Base-by-base conservation (phyloP, 257 asterid species). In the Prunella vulgaris region DNA sequence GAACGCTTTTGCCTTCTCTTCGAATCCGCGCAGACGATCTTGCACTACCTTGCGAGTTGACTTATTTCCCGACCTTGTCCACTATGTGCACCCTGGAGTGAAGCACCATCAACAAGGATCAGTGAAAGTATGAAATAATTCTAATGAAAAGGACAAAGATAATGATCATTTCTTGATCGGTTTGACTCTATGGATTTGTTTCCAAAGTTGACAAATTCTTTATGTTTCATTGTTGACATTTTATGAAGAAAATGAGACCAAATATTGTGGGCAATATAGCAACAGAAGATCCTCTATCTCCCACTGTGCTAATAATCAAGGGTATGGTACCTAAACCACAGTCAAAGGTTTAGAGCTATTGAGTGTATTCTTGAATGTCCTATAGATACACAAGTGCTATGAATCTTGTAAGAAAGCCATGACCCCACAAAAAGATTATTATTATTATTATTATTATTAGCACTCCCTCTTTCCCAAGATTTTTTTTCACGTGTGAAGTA, bases 201-300 rank as follows among this genome's bases (percentile, higher is more conserved):
- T 74, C 79, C 79, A 70, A 33, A 48, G 49, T 48, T 40, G 58
- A 53, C 1, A 28, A 14, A 49, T 27, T 10, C 60, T 37, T 32
- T 38, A 4, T 66, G 53, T 51, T 68, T 37, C 38, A 66, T 46
- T 56, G 70, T 69, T 60, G 68, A 44, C 48, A 52, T 62, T 62
- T 71, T 63, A 56, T 74, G 68, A 58, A 72, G 37, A 56, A n/a
- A 66, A 30, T 27, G 79, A 78, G 80, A 80, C 84, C 83, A 86
- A 80, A 66, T 71, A 74, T 63, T 82, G 84, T 80, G 86, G 86
- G 37, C 65, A 75, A 84, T 75, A 82, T 80, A 73, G 53, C 71
- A 25, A 27, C 24, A 38, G 44, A 49, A 78, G 81, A 86, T 78
- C 78, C 71, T 74, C 79, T 69, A 37, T 10, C 53, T 46, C 53